phyloP scores from a whole-genome alignment of 2,329 filamentous ascomycete genomes.

The Diplodia sapinea region DNA sequence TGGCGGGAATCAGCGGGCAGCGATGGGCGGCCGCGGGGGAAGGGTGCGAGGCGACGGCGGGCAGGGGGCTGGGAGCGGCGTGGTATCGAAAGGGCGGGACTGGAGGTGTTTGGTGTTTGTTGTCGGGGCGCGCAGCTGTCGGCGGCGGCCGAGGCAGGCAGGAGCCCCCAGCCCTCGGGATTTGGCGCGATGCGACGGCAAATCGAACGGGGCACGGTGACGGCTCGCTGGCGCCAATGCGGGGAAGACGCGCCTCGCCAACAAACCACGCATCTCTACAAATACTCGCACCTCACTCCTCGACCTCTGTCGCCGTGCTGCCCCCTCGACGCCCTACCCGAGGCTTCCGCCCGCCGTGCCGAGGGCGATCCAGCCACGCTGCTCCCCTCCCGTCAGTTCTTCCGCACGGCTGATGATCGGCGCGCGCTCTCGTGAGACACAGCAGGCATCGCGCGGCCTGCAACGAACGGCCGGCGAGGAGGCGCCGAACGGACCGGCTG shows the following conservation, averaged over 20 bases:
- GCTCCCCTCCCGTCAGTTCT: background rate
- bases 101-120: background rate
- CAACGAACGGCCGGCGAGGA: background rate
- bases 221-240: constrained; percentile 1
- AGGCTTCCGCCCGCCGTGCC: background rate
- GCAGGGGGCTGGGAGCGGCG: constrained; percentile 2
- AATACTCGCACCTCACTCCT: background rate
- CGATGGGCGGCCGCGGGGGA: constrained; percentile 2
- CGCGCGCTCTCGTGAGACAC: background rate
- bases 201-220: constrained; percentile 5
- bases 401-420: background rate
- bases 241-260: constrained; percentile 13
- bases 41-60: background rate
- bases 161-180: constrained; percentile 6
- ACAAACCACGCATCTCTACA: background rate
- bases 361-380: background rate
- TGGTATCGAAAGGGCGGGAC: background rate
- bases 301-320: background rate
- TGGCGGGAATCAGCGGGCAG: constrained; percentile 49
- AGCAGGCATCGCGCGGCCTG: background rate
- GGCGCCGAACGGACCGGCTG: background rate
- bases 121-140: constrained; percentile 22
- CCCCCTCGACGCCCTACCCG: background rate
- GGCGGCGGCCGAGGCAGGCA: constrained; percentile 27
- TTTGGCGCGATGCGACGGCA: constrained; percentile 6